Percentiles rank a stretch among this genome's conserved stretches.
These are phyloP conservation scores for Clavariopsis aquatica DNA, from an alignment of 495 filamentous ascomycete genomes.

Conservation along the genomic window DNA sequence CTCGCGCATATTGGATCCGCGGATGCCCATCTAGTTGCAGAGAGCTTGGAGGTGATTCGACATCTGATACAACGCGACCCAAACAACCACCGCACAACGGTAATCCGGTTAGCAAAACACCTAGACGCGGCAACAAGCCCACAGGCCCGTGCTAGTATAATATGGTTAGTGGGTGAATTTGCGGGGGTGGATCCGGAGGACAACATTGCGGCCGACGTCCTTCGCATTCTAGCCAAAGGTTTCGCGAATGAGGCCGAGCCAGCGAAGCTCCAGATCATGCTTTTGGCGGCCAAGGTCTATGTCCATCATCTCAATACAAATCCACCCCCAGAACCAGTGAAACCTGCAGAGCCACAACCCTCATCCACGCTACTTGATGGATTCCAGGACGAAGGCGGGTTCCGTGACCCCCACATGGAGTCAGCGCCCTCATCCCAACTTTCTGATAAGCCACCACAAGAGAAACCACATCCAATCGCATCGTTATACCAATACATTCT, in stretches of 20 bases:
- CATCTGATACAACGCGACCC: slow-evolving; percentile 95
- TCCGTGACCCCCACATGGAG: slow-evolving; percentile 32
- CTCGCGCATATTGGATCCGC: slow-evolving; percentile 80
- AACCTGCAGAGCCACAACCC: slow-evolving; percentile 26
- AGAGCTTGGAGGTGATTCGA: slow-evolving; percentile 87
- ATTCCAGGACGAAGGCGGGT: slow-evolving; percentile 39
- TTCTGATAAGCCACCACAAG: slow-evolving; percentile 50
- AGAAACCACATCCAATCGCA: slow-evolving; percentile 61
- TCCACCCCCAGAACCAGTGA: slow-evolving; percentile 29
- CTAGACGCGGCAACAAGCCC: slow-evolving; percentile 82
- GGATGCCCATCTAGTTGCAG: slow-evolving; percentile 83
- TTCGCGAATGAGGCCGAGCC: slow-evolving; percentile 81
- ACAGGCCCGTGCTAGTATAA: slow-evolving; percentile 85
- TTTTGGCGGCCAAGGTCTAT: slow-evolving; percentile 93
- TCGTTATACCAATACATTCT: slow-evolving; percentile 82
- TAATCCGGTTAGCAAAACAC: slow-evolving; percentile 87
- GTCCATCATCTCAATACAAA: slow-evolving; percentile 76
- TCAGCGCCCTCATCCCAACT: slow-evolving; percentile 28
- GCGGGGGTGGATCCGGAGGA: slow-evolving; percentile 73
- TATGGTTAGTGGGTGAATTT: slow-evolving; percentile 97
- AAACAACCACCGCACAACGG: slow-evolving; percentile 70
- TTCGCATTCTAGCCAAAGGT: slow-evolving; percentile 82
- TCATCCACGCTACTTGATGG: slow-evolving; percentile 34
- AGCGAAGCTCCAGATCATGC: slow-evolving; percentile 86
- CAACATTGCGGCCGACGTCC: slow-evolving; percentile 89